phyloP scores from a whole-genome alignment of 305 asterid genomes.

The Fraxinus greggii region DNA sequence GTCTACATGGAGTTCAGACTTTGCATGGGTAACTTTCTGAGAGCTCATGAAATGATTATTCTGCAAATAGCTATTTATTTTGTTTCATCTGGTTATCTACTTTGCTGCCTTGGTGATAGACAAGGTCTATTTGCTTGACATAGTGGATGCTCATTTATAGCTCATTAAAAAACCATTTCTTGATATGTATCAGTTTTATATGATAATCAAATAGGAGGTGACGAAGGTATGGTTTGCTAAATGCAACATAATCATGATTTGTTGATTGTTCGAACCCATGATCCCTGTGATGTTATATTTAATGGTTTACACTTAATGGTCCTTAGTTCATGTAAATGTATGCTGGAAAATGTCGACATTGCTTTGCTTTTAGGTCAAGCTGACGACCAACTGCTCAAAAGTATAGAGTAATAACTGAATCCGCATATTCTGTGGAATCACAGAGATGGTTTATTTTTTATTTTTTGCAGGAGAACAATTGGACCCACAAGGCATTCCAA shows the following conservation, averaged over 20 bases:
- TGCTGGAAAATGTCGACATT: neutral
- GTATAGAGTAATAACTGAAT: neutral
- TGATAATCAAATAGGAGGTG: neutral
- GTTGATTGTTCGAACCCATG: neutral
- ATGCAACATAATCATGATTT: neutral
- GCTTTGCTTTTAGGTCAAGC: neutral
- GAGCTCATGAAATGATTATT: conserved; percentile 14
- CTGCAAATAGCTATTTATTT: neutral
- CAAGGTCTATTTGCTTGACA: neutral
- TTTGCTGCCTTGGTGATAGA: neutral
- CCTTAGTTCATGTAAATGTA: neutral
- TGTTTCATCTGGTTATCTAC: neutral
- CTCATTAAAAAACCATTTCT: neutral
- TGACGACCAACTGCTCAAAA: neutral
- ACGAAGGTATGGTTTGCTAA: neutral
- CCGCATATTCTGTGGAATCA: neutral
- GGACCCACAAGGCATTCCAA: conserved; percentile 98
- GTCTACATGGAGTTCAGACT: conserved; percentile 59
- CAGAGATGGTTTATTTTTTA: neutral
- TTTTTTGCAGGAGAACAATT: conserved; percentile 67
- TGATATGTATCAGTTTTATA: neutral
- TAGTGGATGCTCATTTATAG: neutral
- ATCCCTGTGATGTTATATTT: neutral
- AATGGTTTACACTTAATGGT: neutral
- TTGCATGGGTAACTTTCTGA: conserved; percentile 63